phyloP scores from a whole-genome alignment of 148 eudicot genomes.

The Camellia sinensis region DNA sequence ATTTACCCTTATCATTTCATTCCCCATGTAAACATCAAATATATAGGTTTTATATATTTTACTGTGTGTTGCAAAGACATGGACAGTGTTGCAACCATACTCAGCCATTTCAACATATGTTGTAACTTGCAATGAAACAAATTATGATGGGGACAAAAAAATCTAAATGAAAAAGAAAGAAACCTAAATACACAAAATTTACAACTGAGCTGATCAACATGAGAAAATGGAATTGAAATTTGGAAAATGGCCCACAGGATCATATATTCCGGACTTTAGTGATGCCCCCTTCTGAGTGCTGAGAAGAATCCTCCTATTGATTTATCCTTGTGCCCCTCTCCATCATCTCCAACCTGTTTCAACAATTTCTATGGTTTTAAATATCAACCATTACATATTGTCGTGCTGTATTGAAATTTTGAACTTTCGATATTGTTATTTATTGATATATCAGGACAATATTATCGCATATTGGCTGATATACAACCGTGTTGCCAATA shows the following conservation, averaged over 20 bases:
- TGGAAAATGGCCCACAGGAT: background rate
- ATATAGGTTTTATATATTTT: no score
- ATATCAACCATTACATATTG: no score
- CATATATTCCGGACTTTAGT: background rate
- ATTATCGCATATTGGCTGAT: no score
- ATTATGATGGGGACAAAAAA: background rate
- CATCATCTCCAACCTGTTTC: slow-evolving; percentile 26
- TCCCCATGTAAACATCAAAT: no score
- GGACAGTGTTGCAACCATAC: no score
- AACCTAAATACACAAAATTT: slow-evolving; percentile 6
- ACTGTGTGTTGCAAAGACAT: no score
- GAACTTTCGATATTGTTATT: no score
- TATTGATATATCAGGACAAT: no score
- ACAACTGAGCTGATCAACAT: background rate
- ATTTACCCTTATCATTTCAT: no score
- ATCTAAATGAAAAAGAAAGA: background rate
- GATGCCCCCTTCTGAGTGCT: slow-evolving; percentile 23
- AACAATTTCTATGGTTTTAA: background rate
- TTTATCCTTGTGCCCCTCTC: slow-evolving; percentile 9
- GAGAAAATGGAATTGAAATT: background rate
- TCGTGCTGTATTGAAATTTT: no score
- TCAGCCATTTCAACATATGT: no score
- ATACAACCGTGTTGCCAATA: no score
- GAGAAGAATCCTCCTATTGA: slow-evolving; percentile 19
- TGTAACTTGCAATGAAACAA: background rate